These are phyloP conservation scores for Arctium lappa DNA, from an alignment of 129 eudicot species.

Conservation along the genomic window DNA sequence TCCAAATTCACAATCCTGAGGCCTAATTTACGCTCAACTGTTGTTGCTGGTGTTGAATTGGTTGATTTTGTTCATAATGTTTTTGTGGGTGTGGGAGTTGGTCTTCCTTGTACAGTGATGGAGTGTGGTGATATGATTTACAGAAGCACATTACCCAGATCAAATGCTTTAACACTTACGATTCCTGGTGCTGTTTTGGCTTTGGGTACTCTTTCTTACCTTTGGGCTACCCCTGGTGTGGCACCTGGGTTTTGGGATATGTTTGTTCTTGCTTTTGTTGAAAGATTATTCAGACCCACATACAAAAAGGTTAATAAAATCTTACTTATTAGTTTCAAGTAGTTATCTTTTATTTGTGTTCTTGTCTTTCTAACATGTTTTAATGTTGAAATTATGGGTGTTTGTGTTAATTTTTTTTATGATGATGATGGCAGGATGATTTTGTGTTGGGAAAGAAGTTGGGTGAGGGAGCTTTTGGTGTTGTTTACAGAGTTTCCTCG, in stretches of 20 bases:
- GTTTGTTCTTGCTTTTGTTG: slow-evolving; percentile 98
- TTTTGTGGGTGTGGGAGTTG: slow-evolving; percentile 96
- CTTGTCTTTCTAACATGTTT: neutral
- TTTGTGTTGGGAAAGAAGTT: slow-evolving; percentile 93
- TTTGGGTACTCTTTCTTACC: slow-evolving; percentile 78
- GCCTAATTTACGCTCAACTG: slow-evolving; percentile 40
- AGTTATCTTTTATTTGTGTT: neutral
- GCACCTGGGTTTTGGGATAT: slow-evolving; percentile 99
- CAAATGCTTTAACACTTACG: slow-evolving; percentile 69
- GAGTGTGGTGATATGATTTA: slow-evolving; percentile 95
- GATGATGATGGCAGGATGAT: slow-evolving; percentile 65
- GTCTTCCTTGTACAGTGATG: slow-evolving; percentile 98
- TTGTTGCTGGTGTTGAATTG: slow-evolving; percentile 52
- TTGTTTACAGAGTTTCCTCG: slow-evolving; percentile 71
- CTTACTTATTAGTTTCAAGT: neutral
- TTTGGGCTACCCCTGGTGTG: slow-evolving; percentile 99
- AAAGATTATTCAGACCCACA: slow-evolving; percentile 80
- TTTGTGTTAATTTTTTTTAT: neutral
- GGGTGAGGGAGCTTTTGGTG: slow-evolving; percentile 98
- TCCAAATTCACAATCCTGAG: slow-evolving; percentile 36
- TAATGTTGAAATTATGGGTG: slow-evolving; percentile 8
- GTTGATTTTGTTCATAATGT: slow-evolving; percentile 58
- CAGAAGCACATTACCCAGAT: slow-evolving; percentile 88
- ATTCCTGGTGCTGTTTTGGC: slow-evolving; percentile 90
- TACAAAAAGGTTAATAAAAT: slow-evolving; percentile 55